Evolutionary conservation across 169 alveolate species (phyloP).

Genomic region (Plasmodium inui): DNA sequence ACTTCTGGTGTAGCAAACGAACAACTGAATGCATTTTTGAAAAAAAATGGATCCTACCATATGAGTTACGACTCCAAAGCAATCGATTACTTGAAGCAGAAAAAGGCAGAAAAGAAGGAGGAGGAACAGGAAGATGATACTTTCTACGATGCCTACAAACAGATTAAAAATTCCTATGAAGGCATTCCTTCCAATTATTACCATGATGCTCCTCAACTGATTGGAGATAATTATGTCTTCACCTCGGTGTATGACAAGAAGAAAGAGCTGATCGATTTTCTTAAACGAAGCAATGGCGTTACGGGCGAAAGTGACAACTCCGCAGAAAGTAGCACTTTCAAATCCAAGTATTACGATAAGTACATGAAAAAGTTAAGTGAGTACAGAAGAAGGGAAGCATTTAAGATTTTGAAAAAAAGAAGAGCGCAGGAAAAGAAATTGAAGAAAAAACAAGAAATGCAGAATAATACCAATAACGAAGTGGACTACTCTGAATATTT

Average conservation of each 20-base stretch:
- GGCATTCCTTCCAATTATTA: conserved; percentile 55
- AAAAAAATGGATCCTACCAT: conserved; percentile 46
- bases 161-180: conserved; percentile 47
- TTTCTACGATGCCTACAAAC: conserved; percentile 63
- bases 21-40: conserved; percentile 24
- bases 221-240: conserved; percentile 55
- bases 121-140: conserved; percentile 59
- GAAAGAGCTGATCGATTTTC: conserved; percentile 31
- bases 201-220: conserved; percentile 56
- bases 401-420: conserved; percentile 14
- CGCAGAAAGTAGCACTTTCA: background rate
- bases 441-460: conserved; percentile 11
- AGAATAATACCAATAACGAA: background rate
- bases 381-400: conserved; percentile 45
- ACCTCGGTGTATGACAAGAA: conserved; percentile 67
- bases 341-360: conserved; percentile 13
- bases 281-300: conserved; percentile 28
- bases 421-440: conserved; percentile 11
- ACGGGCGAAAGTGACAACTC: background rate
- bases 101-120: conserved; percentile 59
- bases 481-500: background rate
- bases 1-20: conserved; percentile 47
- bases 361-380: conserved; percentile 19
- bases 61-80: conserved; percentile 67
- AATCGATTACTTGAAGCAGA: conserved; percentile 52